Conservation (phyloP, 345 rosid species). For the Gynandropsis gynandra region DNA sequence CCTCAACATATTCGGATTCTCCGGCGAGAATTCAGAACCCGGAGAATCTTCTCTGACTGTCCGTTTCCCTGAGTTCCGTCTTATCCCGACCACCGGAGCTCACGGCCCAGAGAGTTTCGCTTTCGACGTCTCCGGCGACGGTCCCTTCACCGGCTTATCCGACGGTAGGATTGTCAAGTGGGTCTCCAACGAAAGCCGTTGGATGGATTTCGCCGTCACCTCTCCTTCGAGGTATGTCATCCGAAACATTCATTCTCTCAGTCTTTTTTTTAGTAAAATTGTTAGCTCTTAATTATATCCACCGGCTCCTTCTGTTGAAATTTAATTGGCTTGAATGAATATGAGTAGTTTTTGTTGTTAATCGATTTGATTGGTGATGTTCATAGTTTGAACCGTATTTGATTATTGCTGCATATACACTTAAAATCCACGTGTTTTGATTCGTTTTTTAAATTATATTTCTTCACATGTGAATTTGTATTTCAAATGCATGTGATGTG, state of each 20-base stretch:
- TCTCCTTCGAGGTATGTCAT: conserved; percentile 39
- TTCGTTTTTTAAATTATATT: not conserved
- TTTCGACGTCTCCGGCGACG: conserved; percentile 44
- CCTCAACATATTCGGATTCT: conserved; percentile 1
- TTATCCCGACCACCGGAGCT: conserved; percentile 35
- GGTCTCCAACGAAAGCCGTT: conserved; percentile 36
- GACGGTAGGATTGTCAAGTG: conserved; percentile 64
- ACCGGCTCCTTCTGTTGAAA: too few relatives aligned
- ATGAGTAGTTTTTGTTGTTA: too few relatives aligned
- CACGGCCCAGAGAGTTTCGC: conserved; percentile 57
- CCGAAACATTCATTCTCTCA: not conserved
- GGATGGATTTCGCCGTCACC: conserved; percentile 65
- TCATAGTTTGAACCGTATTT: too few relatives aligned
- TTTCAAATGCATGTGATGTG: not conserved
- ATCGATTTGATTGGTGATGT: too few relatives aligned
- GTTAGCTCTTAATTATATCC: not conserved
- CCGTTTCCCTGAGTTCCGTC: conserved; percentile 11
- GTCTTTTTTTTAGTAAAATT: not conserved
- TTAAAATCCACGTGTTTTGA: not conserved
- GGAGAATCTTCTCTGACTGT: conserved; percentile 21
- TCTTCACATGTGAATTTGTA: too few relatives aligned
- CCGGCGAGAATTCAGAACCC: conserved; percentile 17
- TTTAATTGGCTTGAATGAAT: too few relatives aligned
- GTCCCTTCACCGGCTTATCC: conserved; percentile 63
- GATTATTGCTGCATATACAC: not conserved